Percentiles rank a stretch among this genome's conserved stretches.
Conservation (phyloP, 129 eudicot genomes). For the Flaveria sonorensis region DNA sequence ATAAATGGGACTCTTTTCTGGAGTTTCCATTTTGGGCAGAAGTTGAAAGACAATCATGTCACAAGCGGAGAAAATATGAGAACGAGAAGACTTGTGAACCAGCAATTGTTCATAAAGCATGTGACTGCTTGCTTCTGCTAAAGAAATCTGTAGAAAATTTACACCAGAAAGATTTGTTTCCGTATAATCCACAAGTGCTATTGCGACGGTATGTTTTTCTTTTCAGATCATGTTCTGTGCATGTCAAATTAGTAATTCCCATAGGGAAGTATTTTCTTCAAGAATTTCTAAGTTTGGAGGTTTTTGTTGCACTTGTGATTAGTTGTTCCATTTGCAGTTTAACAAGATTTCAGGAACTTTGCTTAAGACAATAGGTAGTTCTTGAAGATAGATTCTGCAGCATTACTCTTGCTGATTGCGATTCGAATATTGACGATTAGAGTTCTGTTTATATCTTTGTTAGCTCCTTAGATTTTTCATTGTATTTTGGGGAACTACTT, state of each 20-base stretch:
- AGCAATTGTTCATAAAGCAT: constrained; percentile 46
- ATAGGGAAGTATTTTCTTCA: neutral
- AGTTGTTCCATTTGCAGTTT: constrained; percentile 49
- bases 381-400: neutral
- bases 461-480: neutral
- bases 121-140: constrained; percentile 66
- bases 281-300: neutral
- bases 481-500: neutral
- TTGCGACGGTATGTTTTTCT: constrained; percentile 59
- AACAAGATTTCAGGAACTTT: constrained; percentile 63
- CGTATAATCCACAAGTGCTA: constrained; percentile 89
- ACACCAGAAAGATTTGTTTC: constrained; percentile 67
- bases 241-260: neutral
- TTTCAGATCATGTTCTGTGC: neutral
- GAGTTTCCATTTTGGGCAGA: constrained; percentile 44
- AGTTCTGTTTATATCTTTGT: neutral
- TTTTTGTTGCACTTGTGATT: neutral
- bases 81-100: constrained; percentile 24
- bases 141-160: constrained; percentile 59
- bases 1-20: constrained; percentile 62
- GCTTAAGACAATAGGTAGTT: constrained; percentile 28
- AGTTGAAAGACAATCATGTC: constrained; percentile 22
- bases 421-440: neutral
- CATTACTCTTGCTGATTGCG: neutral
- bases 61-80: constrained; percentile 52